Conservation (phyloP, 73 alveolate species). For the Urostyla sp. region DNA sequence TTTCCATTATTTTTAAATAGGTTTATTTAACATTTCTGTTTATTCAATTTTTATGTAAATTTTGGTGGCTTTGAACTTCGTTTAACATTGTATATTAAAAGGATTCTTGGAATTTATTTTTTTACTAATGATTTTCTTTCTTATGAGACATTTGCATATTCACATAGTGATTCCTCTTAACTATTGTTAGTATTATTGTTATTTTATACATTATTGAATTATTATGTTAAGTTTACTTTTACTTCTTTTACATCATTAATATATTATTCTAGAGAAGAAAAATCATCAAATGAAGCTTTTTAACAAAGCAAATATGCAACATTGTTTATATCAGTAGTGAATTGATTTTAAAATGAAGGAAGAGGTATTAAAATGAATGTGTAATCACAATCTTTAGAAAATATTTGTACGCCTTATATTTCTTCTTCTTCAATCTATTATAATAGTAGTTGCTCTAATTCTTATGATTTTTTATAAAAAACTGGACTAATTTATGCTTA, state of each 20-base stretch:
- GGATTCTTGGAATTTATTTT: not conserved
- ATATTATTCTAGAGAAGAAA: too few relatives aligned
- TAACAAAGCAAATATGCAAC: too few relatives aligned
- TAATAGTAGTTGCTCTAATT: not conserved
- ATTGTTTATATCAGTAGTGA: too few relatives aligned
- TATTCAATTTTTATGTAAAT: too few relatives aligned
- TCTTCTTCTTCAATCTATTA: not conserved
- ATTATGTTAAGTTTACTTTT: too few relatives aligned
- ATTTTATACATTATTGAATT: too few relatives aligned
- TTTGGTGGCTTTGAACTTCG: not conserved
- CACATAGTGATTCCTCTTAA: too few relatives aligned
- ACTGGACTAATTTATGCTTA: not conserved
- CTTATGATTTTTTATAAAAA: not conserved
- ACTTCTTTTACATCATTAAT: too few relatives aligned
- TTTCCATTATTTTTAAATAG: not conserved
- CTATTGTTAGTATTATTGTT: too few relatives aligned
- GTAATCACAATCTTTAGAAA: not conserved
- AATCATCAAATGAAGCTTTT: too few relatives aligned
- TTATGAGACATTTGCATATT: too few relatives aligned
- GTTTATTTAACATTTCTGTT: too few relatives aligned
- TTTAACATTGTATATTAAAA: not conserved
- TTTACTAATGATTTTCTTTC: constrained; percentile 2
- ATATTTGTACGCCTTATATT: not conserved
- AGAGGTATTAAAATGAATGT: not conserved
- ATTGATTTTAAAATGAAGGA: not conserved